Evolutionary conservation across 768 basidiomycete genomes (phyloP), one percentile per base, ranked within the genome.

Genomic region (Xanthoconium stramineum): DNA sequence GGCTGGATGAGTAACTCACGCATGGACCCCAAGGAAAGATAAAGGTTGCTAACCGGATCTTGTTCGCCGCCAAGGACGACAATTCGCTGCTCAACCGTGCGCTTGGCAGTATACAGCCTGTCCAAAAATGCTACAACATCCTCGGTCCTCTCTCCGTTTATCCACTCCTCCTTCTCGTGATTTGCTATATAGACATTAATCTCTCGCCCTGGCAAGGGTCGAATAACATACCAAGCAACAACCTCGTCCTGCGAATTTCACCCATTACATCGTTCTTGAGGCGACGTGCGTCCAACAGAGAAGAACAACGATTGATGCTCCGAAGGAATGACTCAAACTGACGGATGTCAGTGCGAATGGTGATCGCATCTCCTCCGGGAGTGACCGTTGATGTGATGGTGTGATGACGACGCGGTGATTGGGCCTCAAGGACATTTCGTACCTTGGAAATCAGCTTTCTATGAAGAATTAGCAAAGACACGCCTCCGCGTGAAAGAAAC

Each of bases 321-420:
- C 85, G 82, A 49, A 98, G 75, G 70, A 98, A 98, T 0, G 86
- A 88, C 61, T 98, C 95, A 62, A 98, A 98, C 54, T 94, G 88
- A 45, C 86, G 85, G 9, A 81, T 64, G 63, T 89, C 84, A 2
- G 94, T 96, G 32, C 84, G 83, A 55, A 89, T 85, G 3, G 91
- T 94, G 63, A 95, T 94, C 10, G 78, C 76, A 61, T 91, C 91
- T 47, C 68, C 68, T 44, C 83, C 80, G 3, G 80, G 73, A 17
- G 77, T 67, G 20, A 76, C 62, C 6, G 76, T 58, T 5, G 79
- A 74, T n/a, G 78, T 56, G 42, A 79, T 48, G 28, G 70, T 76
- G 50, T 74, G 71, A 47, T 77, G 72, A 15, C 81, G 74, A 51
- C 79, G 80, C 15, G 88, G 87, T 15, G 87, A 79, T 63, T 92